phyloP scores from a whole-genome alignment of 306 rosid species.

The Pterocarpus santalinus region DNA sequence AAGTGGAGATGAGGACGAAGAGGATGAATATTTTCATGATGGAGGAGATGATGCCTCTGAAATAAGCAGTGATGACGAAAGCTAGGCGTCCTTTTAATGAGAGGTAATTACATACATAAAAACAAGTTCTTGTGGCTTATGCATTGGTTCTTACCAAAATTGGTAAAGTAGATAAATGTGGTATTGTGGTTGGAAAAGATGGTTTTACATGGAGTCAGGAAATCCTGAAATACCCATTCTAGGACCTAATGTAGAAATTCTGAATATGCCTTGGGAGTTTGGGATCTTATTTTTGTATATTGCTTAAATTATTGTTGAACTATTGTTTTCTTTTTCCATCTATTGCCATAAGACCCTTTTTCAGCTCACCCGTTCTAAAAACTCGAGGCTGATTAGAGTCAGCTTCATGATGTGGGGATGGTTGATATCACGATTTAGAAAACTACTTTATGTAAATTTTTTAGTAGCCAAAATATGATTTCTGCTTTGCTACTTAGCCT shows the following conservation, averaged over 20 bases:
- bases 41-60: conserved; percentile 79
- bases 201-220: background rate
- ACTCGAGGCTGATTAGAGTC: conserved; percentile 16
- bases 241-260: background rate
- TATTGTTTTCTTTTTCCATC: background rate
- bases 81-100: conserved; percentile 48
- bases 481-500: conserved; percentile 23
- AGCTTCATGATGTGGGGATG: conserved; percentile 3
- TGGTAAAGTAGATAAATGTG: conserved; percentile 21
- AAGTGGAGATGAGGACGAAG: conserved; percentile 65
- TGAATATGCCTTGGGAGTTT: background rate
- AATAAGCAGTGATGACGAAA: conserved; percentile 76
- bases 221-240: conserved; percentile 27
- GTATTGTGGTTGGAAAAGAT: background rate
- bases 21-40: conserved; percentile 61
- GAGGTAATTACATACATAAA: conserved; percentile 45
- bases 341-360: background rate
- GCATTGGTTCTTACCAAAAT: conserved; percentile 10
- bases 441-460: background rate
- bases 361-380: background rate
- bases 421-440: conserved; percentile 6
- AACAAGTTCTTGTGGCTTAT: conserved; percentile 14
- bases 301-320: conserved; percentile 32
- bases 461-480: background rate
- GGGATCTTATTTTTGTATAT: conserved; percentile 2